Evolutionary conservation across 345 rosid genomes (phyloP).

Genomic region (Brassica carinata): DNA sequence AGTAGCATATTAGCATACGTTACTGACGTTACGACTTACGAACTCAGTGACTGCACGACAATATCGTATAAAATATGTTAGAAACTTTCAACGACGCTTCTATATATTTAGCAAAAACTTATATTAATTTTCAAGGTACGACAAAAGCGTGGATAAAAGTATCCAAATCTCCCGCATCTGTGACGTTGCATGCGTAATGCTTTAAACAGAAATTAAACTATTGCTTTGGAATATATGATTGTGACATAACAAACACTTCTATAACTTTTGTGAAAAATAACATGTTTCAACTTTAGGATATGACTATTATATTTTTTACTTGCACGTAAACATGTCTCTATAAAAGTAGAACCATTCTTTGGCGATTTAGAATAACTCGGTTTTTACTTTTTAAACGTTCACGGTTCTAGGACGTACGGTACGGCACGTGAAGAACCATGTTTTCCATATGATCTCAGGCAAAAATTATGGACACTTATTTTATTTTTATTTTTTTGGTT

Average conservation of each 20-base stretch:
- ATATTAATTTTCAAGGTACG: not conserved
- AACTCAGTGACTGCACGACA: not conserved
- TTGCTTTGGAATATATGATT: not conserved
- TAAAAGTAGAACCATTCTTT: slow-evolving; percentile 1
- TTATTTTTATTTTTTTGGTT: not conserved
- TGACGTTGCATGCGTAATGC: not conserved
- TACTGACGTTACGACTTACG: not conserved
- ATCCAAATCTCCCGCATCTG: not conserved
- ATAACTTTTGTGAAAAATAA: not conserved
- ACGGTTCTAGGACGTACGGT: not conserved
- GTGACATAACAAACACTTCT: not conserved
- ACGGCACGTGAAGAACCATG: slow-evolving; percentile 4
- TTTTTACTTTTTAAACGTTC: not conserved
- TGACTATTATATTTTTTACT: not conserved
- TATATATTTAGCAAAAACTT: not conserved
- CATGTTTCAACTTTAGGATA: not conserved
- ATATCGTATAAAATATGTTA: slow-evolving; percentile 4
- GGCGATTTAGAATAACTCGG: not conserved
- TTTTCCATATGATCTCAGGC: not conserved
- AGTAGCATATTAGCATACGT: not conserved
- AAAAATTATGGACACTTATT: not conserved
- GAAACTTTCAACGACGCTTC: not conserved
- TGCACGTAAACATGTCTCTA: slow-evolving; percentile 30
- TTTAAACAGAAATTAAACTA: not conserved
- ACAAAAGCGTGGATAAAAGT: not conserved